A percentile compares a stretch with the other conserved stretches of the same genome.
Evolutionary conservation across 2,329 filamentous ascomycete species (phyloP).

Genomic region (Sphaceloma murrayae): DNA sequence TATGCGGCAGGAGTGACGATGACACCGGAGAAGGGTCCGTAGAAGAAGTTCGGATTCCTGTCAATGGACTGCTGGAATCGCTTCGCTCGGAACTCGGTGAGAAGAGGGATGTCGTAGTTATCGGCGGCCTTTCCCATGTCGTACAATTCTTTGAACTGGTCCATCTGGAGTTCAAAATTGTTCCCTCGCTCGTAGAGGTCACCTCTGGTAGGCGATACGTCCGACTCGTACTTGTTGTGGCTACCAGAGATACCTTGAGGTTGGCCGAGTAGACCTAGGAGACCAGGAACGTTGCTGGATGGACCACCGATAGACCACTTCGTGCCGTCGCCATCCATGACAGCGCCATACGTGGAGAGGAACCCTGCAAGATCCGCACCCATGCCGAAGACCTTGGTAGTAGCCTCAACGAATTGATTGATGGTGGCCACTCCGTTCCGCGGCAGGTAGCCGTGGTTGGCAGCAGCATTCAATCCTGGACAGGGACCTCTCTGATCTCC

Average conservation of each 20-base stretch:
- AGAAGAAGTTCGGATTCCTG: conserved; percentile 26
- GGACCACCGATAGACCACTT: conserved; percentile 27
- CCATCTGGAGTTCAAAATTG: conserved; percentile 22
- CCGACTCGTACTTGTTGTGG: conserved; percentile 31
- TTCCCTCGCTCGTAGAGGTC: conserved; percentile 27
- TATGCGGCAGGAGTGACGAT: conserved; percentile 23
- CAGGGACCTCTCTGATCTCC: conserved; percentile 28
- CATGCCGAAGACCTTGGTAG: conserved; percentile 28
- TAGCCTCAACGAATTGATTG: conserved; percentile 27
- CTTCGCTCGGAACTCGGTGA: conserved; percentile 24
- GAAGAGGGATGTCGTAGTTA: conserved; percentile 28
- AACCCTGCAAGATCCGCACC: conserved; percentile 27
- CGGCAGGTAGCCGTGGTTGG: conserved; percentile 29
- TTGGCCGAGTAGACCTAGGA: conserved; percentile 21
- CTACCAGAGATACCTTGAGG: conserved; percentile 23
- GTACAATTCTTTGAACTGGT: conserved; percentile 26
- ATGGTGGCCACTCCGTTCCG: conserved; percentile 30
- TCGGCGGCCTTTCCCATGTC: conserved; percentile 19
- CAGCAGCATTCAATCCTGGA: conserved; percentile 29
- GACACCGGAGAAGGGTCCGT: conserved; percentile 20
- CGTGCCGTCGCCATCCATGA: conserved; percentile 26
- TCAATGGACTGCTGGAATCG: conserved; percentile 26
- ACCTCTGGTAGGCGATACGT: conserved; percentile 26
- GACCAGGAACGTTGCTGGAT: conserved; percentile 17
- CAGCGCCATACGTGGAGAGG: conserved; percentile 28